phyloP scores from a whole-genome alignment of 495 filamentous ascomycete genomes.

The Glonium stellatum region DNA sequence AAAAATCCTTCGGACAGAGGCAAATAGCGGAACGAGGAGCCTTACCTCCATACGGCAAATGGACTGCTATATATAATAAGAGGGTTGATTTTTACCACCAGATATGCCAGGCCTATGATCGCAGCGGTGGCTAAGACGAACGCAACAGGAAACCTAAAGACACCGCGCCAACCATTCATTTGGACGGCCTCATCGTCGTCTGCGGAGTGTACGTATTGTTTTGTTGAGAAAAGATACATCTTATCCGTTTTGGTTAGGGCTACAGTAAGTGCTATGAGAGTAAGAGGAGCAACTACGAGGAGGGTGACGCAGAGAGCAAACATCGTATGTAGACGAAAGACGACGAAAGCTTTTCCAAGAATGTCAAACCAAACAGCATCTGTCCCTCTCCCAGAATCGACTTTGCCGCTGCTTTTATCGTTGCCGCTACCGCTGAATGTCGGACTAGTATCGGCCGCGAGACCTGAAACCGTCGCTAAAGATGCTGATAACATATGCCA shows the following conservation, averaged over 20 bases:
- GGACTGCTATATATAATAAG: conserved; percentile 78
- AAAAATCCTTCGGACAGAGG: not conserved
- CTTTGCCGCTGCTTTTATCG: conserved; percentile 51
- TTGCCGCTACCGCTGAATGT: conserved; percentile 54
- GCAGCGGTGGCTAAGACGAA: conserved; percentile 61
- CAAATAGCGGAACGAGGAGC: not conserved
- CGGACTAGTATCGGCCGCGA: conserved; percentile 63
- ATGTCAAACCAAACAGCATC: conserved; percentile 90
- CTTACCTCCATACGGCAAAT: conserved; percentile 56
- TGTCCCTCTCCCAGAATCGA: conserved; percentile 60
- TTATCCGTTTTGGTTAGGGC: conserved; percentile 59
- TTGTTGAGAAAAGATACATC: conserved; percentile 72
- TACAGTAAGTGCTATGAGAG: conserved; percentile 61
- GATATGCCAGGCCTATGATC: conserved; percentile 63
- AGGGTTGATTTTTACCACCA: conserved; percentile 78
- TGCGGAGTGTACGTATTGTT: conserved; percentile 49
- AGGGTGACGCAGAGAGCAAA: conserved; percentile 83
- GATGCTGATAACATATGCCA: conserved; percentile 93
- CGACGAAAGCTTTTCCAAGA: conserved; percentile 71
- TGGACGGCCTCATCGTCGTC: conserved; percentile 56
- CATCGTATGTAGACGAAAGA: conserved; percentile 70
- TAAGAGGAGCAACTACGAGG: conserved; percentile 66
- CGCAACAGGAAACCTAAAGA: conserved; percentile 77
- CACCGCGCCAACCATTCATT: conserved; percentile 69
- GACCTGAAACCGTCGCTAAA: conserved; percentile 59